Evolutionary conservation across 495 filamentous ascomycete genomes (phyloP).

Genomic region (Podospora pseudopauciseta): DNA sequence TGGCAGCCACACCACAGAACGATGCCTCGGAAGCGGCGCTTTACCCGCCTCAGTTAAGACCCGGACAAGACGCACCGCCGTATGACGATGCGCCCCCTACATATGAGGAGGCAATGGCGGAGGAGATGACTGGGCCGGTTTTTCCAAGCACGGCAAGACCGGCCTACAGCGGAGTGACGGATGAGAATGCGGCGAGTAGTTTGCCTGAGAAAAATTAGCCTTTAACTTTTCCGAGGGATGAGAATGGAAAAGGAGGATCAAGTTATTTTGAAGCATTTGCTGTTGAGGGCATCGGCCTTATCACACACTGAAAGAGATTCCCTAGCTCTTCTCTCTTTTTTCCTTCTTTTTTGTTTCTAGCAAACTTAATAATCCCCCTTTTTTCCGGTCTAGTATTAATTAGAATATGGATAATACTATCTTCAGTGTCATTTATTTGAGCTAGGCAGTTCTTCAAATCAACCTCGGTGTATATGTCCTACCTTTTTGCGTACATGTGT

Average conservation of each 20-base stretch:
- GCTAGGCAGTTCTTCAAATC: too few relatives aligned
- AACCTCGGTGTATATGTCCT: too few relatives aligned
- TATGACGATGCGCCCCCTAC: slow-evolving; percentile 69
- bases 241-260: too few relatives aligned
- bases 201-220: slow-evolving; percentile 35
- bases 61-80: slow-evolving; percentile 39
- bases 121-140: slow-evolving; percentile 53
- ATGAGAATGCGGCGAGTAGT: slow-evolving; percentile 46
- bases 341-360: background rate
- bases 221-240: background rate
- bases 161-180: slow-evolving; percentile 48
- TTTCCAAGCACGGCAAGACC: slow-evolving; percentile 36
- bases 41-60: slow-evolving; percentile 47
- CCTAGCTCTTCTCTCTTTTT: background rate
- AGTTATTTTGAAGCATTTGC: background rate
- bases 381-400: background rate
- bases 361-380: background rate
- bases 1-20: slow-evolving; percentile 15
- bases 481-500: too few relatives aligned
- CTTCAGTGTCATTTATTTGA: too few relatives aligned
- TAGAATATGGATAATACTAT: background rate
- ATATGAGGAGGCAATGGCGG: slow-evolving; percentile 89
- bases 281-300: background rate
- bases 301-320: background rate
- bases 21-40: slow-evolving; percentile 29